Percentiles rank a stretch among this genome's conserved stretches.
These are phyloP conservation scores for Trichoderma breve DNA, from an alignment of 2,329 filamentous ascomycete genomes.

Conservation along the genomic window DNA sequence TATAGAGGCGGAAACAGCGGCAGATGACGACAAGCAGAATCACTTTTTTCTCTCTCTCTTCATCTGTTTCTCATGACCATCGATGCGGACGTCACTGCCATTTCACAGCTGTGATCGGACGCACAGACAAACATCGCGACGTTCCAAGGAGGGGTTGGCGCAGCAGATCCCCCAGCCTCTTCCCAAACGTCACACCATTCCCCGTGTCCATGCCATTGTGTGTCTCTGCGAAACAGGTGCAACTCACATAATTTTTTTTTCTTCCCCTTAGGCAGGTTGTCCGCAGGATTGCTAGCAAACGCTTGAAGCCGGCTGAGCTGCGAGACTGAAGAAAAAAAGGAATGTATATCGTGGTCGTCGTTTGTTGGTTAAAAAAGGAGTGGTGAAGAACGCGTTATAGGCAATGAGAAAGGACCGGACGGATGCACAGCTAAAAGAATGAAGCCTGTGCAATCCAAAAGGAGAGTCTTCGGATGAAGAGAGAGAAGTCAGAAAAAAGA, in stretches of 20 bases:
- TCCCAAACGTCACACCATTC: constrained; percentile 17
- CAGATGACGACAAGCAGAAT: neutral
- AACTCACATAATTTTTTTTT: constrained; percentile 14
- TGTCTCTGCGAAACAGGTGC: constrained; percentile 18
- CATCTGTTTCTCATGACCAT: neutral
- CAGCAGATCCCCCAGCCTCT: constrained; percentile 6
- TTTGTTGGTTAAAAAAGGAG: constrained; percentile 5
- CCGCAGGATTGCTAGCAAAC: neutral
- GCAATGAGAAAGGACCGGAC: constrained; percentile 31
- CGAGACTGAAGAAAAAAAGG: constrained; percentile 1
- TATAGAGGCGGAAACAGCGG: neutral
- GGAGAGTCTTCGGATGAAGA: constrained; percentile 22
- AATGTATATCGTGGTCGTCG: constrained; percentile 10
- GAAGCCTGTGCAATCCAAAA: constrained; percentile 32
- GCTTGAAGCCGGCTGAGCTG: neutral
- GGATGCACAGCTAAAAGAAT: constrained; percentile 38
- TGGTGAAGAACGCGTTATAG: constrained; percentile 17
- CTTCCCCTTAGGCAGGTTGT: neutral
- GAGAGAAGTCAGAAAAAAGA: neutral
- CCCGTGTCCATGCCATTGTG: constrained; percentile 8
- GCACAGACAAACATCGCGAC: constrained; percentile 11
- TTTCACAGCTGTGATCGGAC: neutral
- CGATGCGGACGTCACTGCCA: neutral
- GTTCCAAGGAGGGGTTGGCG: constrained; percentile 19
- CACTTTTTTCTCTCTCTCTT: neutral